Base-by-base conservation (phyloP, 371 early-diverging fungal species). In the Paraphysoderma sedebokerense region DNA sequence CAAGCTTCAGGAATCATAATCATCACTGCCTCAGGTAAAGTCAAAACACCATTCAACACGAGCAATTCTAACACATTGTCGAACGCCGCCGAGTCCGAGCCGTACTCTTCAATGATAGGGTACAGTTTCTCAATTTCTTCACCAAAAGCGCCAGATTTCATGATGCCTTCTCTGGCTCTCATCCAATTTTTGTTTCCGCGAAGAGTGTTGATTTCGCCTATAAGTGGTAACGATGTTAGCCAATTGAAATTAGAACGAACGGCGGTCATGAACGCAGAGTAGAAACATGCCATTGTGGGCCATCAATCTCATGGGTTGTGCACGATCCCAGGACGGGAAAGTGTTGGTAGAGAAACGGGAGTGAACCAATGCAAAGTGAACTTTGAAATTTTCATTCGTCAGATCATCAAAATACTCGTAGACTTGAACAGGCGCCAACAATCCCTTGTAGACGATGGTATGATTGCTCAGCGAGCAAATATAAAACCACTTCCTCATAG, bases 141-240 rank as follows among this genome's bases (percentile, higher is more conserved):
- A 38, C 79, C 82, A 62, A 93, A 91, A 29, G 71, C 71, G 31
- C 70, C 74, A 12, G 85, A 84, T 38, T 72, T 62, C 77, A 96
- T 82, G 52, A 88, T 76, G 47, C 95, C 92, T 62, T 93, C 92
- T 34, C 93, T 81, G 38, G 97, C 87, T 28, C 91, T 79, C 92
- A 92, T 93, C 92, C 93, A 92, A 71, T 92, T 93, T 65, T 89
- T 92, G 76, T 96, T 96, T 34, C 97, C 97, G 47, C 90, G 80
- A 29, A 96, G 73, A 5, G 97, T 93, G 62, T 96, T 96, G 59
- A 96, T 96, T 64, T 96, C 95, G 63, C 85, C 84, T 83, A 59
- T 23, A 45, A 12, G 34, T 2, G 11, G 46, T 22, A 19, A 51
- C 15, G 26, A 24, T 4, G 35, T 11, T 37, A 17, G 6, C 23